Evolutionary conservation across 768 basidiomycete species (phyloP).

Genomic region (Sporobolomyces phaffii): DNA sequence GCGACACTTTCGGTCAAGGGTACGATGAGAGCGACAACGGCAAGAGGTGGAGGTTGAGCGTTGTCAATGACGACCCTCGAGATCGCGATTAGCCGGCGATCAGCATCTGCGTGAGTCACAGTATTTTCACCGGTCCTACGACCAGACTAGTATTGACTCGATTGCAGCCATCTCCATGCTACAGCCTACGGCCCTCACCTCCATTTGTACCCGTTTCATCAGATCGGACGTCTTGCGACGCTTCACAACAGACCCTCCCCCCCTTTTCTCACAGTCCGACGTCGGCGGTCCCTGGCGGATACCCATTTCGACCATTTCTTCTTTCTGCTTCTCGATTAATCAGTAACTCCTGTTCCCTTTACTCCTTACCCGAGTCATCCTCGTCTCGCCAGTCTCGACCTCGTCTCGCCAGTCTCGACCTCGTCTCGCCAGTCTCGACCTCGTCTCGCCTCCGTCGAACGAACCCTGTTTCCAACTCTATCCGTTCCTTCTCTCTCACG

Average conservation of each 20-base stretch:
- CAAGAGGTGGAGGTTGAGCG: conserved; percentile 30
- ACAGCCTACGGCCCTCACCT: too few relatives aligned
- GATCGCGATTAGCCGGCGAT: background rate
- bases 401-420: too few relatives aligned
- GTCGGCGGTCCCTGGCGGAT: background rate
- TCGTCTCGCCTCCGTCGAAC: too few relatives aligned
- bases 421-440: too few relatives aligned
- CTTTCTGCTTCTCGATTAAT: background rate
- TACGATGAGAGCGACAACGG: conserved; percentile 35
- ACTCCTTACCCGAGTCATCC: too few relatives aligned
- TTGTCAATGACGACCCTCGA: conserved; percentile 33
- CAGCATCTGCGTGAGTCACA: background rate
- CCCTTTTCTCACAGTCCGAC: background rate
- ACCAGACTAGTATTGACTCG: too few relatives aligned
- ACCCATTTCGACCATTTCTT: background rate
- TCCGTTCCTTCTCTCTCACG: background rate
- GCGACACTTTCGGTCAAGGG: conserved; percentile 31
- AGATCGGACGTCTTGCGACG: background rate
- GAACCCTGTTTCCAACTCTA: too few relatives aligned
- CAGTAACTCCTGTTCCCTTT: too few relatives aligned
- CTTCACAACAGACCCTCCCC: background rate
- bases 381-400: too few relatives aligned
- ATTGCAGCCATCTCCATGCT: too few relatives aligned
- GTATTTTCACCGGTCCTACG: too few relatives aligned
- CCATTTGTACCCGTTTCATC: background rate